Conservation (phyloP, 371 early-diverging fungal genomes). For the Sporodiniella umbellata region DNA sequence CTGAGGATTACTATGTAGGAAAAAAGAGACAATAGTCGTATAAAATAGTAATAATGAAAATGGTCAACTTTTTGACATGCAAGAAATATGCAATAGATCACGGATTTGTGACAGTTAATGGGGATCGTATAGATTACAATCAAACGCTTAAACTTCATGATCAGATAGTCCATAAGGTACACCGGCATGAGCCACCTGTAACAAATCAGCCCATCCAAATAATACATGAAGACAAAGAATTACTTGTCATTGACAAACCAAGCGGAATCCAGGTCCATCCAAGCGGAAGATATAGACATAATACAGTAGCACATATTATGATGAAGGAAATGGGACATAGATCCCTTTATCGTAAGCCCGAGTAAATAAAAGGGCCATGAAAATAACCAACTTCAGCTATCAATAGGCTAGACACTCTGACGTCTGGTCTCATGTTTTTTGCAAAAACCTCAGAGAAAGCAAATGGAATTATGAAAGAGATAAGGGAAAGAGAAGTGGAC, state of each 20-base stretch:
- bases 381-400: constrained; percentile 41
- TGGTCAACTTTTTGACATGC: too few relatives aligned
- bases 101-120: constrained; percentile 82
- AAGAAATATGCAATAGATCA: constrained; percentile 72
- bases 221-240: constrained; percentile 58
- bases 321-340: constrained; percentile 58
- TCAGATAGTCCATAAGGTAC: constrained; percentile 75
- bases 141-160: constrained; percentile 69
- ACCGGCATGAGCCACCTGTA: constrained; percentile 96
- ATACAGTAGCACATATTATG: constrained; percentile 81
- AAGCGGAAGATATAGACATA: constrained; percentile 77
- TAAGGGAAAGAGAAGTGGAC: constrained; percentile 63
- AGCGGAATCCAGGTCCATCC: constrained; percentile 87
- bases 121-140: constrained; percentile 43
- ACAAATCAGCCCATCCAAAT: constrained; percentile 59
- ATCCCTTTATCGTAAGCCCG: constrained; percentile 69
- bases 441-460: constrained; percentile 64
- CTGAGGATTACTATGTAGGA: constrained; percentile 78
- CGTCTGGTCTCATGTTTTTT: constrained; percentile 88
- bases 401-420: constrained; percentile 91
- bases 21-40: neutral
- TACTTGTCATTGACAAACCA: constrained; percentile 89
- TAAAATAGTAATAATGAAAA: neutral
- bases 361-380: neutral
- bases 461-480: constrained; percentile 54